phyloP scores from a whole-genome alignment of 441 rosid genomes.

The Populus hybrid region DNA sequence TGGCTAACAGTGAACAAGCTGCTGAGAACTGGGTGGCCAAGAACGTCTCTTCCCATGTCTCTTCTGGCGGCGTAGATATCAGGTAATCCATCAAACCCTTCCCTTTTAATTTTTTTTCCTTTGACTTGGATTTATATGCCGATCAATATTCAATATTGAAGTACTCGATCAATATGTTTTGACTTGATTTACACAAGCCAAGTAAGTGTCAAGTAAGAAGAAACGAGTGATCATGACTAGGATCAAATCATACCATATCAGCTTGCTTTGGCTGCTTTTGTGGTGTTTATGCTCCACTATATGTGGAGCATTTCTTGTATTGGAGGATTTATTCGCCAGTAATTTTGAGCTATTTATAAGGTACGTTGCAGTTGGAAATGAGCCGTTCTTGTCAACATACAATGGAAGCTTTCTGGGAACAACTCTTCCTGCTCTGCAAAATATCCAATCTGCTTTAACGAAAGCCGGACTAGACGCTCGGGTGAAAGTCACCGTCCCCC shows the following conservation, averaged over 20 bases:
- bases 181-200: not conserved
- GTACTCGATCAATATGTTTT: not conserved
- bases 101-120: not conserved
- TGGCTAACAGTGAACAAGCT: conserved; percentile 46
- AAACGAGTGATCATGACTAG: not conserved
- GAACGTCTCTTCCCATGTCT: conserved; percentile 55
- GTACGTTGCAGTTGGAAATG: conserved; percentile 67
- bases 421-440: conserved; percentile 46
- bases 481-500: conserved; percentile 66
- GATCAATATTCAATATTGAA: not conserved
- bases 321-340: not conserved
- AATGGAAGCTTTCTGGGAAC: too few relatives aligned
- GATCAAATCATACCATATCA: not conserved
- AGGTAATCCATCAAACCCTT: conserved; percentile 31
- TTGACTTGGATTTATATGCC: not conserved
- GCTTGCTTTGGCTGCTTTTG: not conserved
- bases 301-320: not conserved
- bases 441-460: conserved; percentile 64
- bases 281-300: not conserved
- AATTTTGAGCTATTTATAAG: conserved; percentile 21
- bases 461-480: conserved; percentile 59
- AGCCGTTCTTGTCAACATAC: too few relatives aligned
- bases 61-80: conserved; percentile 51
- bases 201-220: not conserved
- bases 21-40: conserved; percentile 64